Percentiles rank a stretch among this genome's conserved stretches.
Conservation (phyloP, 352 stramenopile genomes). For the Globisporangium abappressorium region DNA sequence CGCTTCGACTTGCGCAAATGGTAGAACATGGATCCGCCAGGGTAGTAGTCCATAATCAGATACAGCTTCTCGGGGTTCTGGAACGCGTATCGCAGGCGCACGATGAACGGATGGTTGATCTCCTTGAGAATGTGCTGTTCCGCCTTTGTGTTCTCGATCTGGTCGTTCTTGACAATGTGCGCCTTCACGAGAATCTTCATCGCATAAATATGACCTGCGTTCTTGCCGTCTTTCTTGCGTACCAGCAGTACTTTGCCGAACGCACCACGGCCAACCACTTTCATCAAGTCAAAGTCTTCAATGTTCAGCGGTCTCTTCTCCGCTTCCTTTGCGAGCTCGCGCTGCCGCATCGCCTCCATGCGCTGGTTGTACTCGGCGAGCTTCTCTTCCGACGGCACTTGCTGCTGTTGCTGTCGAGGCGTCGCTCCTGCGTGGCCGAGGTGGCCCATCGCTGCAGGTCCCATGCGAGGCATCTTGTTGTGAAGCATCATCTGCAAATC, state of each 20-base stretch:
- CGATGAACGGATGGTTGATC: slow-evolving; percentile 87
- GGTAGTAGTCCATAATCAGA: slow-evolving; percentile 96
- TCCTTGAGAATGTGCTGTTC: slow-evolving; percentile 90
- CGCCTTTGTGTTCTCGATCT: slow-evolving; percentile 92
- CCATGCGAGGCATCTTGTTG: slow-evolving; percentile 75
- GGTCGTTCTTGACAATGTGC: slow-evolving; percentile 91
- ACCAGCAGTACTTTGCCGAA: slow-evolving; percentile 96
- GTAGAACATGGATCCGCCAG: slow-evolving; percentile 88
- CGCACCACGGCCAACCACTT: slow-evolving; percentile 93
- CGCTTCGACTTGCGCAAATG: slow-evolving; percentile 86
- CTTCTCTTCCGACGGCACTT: slow-evolving; percentile 53
- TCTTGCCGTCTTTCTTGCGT: slow-evolving; percentile 89
- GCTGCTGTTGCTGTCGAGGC: slow-evolving; percentile 5
- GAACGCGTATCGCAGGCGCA: slow-evolving; percentile 84
- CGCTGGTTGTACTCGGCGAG: slow-evolving; percentile 58
- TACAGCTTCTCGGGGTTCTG: slow-evolving; percentile 94
- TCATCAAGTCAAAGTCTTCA: slow-evolving; percentile 94
- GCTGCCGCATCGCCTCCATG: slow-evolving; percentile 79
- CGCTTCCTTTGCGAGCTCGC: slow-evolving; percentile 68
- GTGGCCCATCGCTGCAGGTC: slow-evolving; percentile 14
- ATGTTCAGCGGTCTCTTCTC: slow-evolving; percentile 77
- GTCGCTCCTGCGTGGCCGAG: slow-evolving; percentile 13
- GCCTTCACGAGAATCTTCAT: slow-evolving; percentile 95
- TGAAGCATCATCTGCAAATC: slow-evolving; percentile 88
- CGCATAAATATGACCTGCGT: slow-evolving; percentile 86